phyloP scores from a whole-genome alignment of 2,329 filamentous ascomycete genomes.

The Hymenoscyphus occultus region DNA sequence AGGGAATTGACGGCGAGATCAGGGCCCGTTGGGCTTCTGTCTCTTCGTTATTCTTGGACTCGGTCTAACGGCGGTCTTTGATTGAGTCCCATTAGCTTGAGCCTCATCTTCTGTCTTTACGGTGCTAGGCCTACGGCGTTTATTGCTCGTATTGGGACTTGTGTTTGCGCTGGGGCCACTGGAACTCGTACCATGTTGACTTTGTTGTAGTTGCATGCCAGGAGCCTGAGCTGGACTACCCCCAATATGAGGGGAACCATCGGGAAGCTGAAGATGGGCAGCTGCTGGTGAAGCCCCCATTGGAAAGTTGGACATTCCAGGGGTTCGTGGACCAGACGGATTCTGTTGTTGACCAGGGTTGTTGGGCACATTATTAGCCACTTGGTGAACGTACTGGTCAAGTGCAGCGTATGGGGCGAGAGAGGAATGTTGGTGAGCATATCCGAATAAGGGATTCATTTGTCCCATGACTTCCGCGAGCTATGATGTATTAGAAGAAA shows the following conservation, averaged over 20 bases:
- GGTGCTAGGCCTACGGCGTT: constrained; percentile 40
- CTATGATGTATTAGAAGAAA: constrained; percentile 40
- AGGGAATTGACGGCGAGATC: neutral
- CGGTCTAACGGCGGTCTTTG: constrained; percentile 38
- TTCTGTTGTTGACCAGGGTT: constrained; percentile 28
- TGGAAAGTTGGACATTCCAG: constrained; percentile 43
- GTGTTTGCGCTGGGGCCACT: constrained; percentile 67
- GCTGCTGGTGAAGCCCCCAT: constrained; percentile 59
- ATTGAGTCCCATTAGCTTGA: constrained; percentile 33
- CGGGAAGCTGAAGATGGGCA: constrained; percentile 57
- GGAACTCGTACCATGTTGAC: constrained; percentile 65
- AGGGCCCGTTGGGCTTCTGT: constrained; percentile 33
- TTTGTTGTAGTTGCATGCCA: constrained; percentile 64
- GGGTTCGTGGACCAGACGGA: constrained; percentile 32
- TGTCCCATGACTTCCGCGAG: constrained; percentile 65
- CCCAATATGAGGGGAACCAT: constrained; percentile 55
- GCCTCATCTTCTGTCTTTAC: constrained; percentile 39
- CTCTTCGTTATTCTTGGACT: constrained; percentile 41
- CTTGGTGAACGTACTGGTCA: constrained; percentile 55
- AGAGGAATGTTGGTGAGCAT: constrained; percentile 52
- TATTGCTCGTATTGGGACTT: constrained; percentile 39
- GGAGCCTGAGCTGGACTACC: constrained; percentile 60
- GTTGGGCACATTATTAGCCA: constrained; percentile 39
- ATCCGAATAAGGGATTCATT: constrained; percentile 62
- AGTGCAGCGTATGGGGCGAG: constrained; percentile 57